Evolutionary conservation across 352 stramenopile genomes (phyloP).

Genomic region (Phytophthora constricta): DNA sequence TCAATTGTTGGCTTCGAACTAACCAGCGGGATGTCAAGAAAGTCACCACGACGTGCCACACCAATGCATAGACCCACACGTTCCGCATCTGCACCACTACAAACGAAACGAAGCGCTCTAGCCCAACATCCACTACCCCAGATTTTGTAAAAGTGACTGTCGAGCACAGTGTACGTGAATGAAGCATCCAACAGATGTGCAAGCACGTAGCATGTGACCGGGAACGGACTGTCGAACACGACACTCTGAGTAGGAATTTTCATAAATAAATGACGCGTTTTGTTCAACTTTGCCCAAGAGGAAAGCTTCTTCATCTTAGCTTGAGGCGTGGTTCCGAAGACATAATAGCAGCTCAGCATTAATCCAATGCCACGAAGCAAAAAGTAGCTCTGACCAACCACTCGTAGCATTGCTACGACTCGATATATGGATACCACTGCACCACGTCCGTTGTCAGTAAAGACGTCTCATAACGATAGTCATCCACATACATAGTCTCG

Average conservation of each 20-base stretch:
- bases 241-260: constrained; percentile 44
- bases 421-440: constrained; percentile 34
- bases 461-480: constrained; percentile 37
- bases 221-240: constrained; percentile 43
- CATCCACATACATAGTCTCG: constrained; percentile 36
- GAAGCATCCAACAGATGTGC: constrained; percentile 48
- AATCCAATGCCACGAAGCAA: constrained; percentile 28
- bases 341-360: constrained; percentile 18
- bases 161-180: constrained; percentile 30
- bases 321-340: neutral
- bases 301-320: neutral
- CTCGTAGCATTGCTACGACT: constrained; percentile 18
- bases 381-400: constrained; percentile 40
- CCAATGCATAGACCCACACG: constrained; percentile 37
- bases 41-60: constrained; percentile 20
- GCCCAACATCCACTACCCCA: constrained; percentile 24
- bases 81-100: constrained; percentile 42
- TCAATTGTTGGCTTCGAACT: neutral
- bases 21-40: constrained; percentile 14
- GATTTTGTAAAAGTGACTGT: constrained; percentile 21
- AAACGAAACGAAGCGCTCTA: constrained; percentile 21
- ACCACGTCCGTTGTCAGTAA: constrained; percentile 16
- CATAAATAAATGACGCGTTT: constrained; percentile 27
- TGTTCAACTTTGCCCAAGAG: neutral
- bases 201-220: constrained; percentile 40